These are phyloP conservation scores for Komagataella pastoris DNA, from an alignment of 805 yeast genomes.

Conservation along the genomic window DNA sequence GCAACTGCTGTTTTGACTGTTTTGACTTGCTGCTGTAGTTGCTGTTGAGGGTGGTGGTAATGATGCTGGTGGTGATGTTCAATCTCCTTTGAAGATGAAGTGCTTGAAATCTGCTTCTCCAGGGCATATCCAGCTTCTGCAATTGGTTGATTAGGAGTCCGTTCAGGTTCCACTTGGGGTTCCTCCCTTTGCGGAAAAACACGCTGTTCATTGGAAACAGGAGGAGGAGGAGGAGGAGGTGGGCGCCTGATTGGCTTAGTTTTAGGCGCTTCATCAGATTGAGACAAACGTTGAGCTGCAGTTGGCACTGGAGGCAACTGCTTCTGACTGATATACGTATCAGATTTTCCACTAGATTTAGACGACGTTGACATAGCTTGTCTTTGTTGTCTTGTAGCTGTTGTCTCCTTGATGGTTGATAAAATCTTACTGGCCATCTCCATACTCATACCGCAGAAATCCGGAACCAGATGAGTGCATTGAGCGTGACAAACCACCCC, in stretches of 20 bases:
- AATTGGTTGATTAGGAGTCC: neutral
- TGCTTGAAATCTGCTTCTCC: neutral
- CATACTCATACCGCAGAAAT: slow-evolving; percentile 97
- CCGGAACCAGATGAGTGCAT: slow-evolving; percentile 93
- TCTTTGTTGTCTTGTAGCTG: slow-evolving; percentile 17
- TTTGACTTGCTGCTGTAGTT: slow-evolving; percentile 5
- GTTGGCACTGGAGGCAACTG: neutral
- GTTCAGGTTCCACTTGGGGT: neutral
- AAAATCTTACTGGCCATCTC: slow-evolving; percentile 88
- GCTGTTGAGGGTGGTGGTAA: slow-evolving; percentile 8
- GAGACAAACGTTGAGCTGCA: neutral
- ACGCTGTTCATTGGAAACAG: neutral
- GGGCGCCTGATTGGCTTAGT: neutral
- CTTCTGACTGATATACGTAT: neutral
- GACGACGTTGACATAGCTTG: slow-evolving; percentile 1
- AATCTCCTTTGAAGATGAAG: neutral
- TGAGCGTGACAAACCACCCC: slow-evolving; percentile 89
- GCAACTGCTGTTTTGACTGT: slow-evolving; percentile 4
- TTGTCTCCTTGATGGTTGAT: slow-evolving; percentile 69
- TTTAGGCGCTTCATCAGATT: neutral
- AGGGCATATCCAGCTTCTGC: neutral
- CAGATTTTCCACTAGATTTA: neutral
- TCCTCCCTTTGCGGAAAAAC: neutral
- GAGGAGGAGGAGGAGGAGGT: neutral
- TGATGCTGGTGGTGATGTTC: neutral